phyloP scores from a whole-genome alignment of 441 rosid species.

The Biscutella laevigata region DNA sequence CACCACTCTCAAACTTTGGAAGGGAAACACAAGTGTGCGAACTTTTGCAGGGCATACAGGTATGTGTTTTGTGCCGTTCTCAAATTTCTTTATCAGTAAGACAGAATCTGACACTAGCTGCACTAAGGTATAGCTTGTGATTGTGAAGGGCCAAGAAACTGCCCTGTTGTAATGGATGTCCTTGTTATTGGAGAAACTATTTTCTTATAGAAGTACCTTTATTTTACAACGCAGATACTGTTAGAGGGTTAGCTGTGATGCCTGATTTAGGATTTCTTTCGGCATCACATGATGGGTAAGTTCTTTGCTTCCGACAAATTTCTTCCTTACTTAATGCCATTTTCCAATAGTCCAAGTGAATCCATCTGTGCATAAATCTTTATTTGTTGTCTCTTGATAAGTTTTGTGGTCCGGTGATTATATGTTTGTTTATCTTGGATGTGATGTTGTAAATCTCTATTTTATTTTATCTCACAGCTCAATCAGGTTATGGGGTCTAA shows the following conservation, averaged over 20 bases:
- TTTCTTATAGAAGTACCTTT: slow-evolving; percentile 1
- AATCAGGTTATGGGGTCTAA: slow-evolving; percentile 75
- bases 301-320: slow-evolving; percentile 8
- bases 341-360: background rate
- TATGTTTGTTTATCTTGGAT: background rate
- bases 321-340: slow-evolving; percentile 1
- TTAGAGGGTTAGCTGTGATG: slow-evolving; percentile 85
- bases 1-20: slow-evolving; percentile 83
- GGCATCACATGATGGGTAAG: slow-evolving; percentile 98
- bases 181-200: slow-evolving; percentile 6
- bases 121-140: background rate
- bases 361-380: background rate
- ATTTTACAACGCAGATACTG: slow-evolving; percentile 62
- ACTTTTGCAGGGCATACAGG: slow-evolving; percentile 91
- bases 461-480: slow-evolving; percentile 44
- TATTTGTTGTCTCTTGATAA: background rate
- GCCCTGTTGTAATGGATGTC: background rate
- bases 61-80: slow-evolving; percentile 17
- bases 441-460: background rate
- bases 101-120: background rate
- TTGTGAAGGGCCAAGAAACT: slow-evolving; percentile 4
- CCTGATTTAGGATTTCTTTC: slow-evolving; percentile 79
- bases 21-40: slow-evolving; percentile 61
- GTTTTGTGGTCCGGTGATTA: background rate
- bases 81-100: background rate